A percentile compares a stretch with the other conserved stretches of the same genome.
These are phyloP conservation scores for Lactarius evosmus DNA, from an alignment of 768 basidiomycete species.

Conservation along the genomic window DNA sequence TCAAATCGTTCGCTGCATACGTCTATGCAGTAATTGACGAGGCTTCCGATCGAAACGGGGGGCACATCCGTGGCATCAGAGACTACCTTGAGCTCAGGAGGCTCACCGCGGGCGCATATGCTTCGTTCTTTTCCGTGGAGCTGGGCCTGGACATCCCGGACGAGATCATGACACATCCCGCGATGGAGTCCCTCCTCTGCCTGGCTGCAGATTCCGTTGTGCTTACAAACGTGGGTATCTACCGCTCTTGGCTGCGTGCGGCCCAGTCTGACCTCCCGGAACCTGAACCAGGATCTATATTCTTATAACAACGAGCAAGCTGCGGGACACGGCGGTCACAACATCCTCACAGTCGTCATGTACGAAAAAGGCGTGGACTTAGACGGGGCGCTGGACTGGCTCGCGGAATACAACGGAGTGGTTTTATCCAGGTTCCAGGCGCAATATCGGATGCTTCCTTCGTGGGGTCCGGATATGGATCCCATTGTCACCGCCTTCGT, in stretches of 20 bases:
- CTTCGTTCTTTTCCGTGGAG: slow-evolving; percentile 40
- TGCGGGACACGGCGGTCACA: slow-evolving; percentile 40
- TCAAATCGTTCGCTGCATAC: slow-evolving; percentile 38
- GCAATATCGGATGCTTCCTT: slow-evolving; percentile 35
- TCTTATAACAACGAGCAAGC: slow-evolving; percentile 43
- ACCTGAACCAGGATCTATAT: slow-evolving; percentile 36
- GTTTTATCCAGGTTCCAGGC: slow-evolving; percentile 36
- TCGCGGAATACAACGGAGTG: slow-evolving; percentile 28
- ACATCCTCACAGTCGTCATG: slow-evolving; percentile 44
- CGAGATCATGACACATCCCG: slow-evolving; percentile 40
- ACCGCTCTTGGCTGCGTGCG: neutral
- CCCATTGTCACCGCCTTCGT: slow-evolving; percentile 35
- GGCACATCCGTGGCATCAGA: slow-evolving; percentile 38
- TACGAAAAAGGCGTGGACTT: slow-evolving; percentile 35
- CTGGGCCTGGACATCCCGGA: slow-evolving; percentile 41
- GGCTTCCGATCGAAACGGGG: slow-evolving; percentile 35
- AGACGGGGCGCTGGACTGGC: slow-evolving; percentile 40
- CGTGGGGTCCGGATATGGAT: slow-evolving; percentile 38
- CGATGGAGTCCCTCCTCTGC: slow-evolving; percentile 34
- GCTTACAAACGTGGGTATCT: slow-evolving; percentile 38
- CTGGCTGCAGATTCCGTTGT: slow-evolving; percentile 38
- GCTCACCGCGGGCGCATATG: slow-evolving; percentile 39
- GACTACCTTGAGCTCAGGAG: slow-evolving; percentile 42
- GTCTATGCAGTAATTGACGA: slow-evolving; percentile 36
- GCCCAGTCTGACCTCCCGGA: neutral